Conservation (phyloP, 306 rosid species). For the Trifolium fragiferum region DNA sequence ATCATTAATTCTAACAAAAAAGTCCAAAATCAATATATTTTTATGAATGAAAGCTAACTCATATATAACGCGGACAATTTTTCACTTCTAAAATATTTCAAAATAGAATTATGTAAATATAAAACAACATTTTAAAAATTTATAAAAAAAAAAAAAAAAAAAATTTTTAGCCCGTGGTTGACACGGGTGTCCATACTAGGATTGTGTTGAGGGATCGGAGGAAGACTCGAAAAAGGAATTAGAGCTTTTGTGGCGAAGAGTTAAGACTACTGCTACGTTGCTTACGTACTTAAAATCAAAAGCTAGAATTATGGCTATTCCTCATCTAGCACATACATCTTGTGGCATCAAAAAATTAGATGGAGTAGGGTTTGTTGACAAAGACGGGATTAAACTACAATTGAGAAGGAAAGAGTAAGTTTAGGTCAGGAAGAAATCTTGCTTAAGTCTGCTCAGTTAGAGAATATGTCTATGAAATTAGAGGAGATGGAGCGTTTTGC, state of each 20-base stretch:
- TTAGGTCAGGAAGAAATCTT: constrained; percentile 71
- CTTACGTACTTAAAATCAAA: constrained; percentile 84
- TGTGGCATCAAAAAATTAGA: constrained; percentile 81
- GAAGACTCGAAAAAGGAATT: constrained; percentile 70
- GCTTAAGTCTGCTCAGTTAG: constrained; percentile 70
- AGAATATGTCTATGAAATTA: constrained; percentile 73
- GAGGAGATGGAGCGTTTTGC: constrained; percentile 91
- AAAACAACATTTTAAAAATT: no score
- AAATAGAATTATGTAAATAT: no score
- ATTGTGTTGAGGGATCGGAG: constrained; percentile 66
- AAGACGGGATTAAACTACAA: constrained; percentile 64
- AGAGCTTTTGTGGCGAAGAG: constrained; percentile 83
- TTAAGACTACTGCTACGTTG: constrained; percentile 67
- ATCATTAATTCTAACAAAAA: no score
- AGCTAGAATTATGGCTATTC: constrained; percentile 79
- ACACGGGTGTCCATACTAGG: no score
- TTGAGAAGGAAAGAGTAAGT: constrained; percentile 74
- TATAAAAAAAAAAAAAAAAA: no score
- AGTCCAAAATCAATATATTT: no score
- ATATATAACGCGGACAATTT: no score
- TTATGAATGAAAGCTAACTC: no score
- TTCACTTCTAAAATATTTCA: no score
- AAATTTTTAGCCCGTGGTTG: no score
- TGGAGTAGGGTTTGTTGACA: constrained; percentile 75
- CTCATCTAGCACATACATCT: constrained; percentile 74